Conservation (phyloP, 2,329 filamentous ascomycete species). For the Penicillium concentricum region DNA sequence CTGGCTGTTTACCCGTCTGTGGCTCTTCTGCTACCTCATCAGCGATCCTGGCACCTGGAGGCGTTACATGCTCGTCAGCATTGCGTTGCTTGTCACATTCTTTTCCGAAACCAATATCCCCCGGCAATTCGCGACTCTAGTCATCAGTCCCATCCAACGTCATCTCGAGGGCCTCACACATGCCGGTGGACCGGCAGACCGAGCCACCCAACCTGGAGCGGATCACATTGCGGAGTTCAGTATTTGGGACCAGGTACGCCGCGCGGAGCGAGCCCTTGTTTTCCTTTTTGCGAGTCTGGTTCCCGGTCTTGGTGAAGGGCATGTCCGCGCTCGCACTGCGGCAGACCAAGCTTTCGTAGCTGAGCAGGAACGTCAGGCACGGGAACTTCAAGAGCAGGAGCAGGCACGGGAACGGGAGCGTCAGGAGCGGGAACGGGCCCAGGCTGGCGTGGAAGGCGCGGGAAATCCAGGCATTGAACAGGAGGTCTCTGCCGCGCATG, state of each 20-base stretch:
- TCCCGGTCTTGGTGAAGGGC: constrained; percentile 61
- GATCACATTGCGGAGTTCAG: neutral
- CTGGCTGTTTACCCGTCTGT: constrained; percentile 60
- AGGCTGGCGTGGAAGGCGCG: neutral
- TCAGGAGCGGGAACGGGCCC: neutral
- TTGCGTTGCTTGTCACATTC: constrained; percentile 40
- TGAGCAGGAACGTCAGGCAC: neutral
- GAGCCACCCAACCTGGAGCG: constrained; percentile 1
- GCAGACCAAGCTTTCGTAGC: constrained; percentile 41
- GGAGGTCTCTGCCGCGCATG: neutral
- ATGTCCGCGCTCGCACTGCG: constrained; percentile 57
- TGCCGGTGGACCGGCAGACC: constrained; percentile 25
- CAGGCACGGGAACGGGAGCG: neutral
- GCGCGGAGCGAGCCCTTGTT: constrained; percentile 56
- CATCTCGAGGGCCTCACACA: constrained; percentile 47
- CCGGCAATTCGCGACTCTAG: constrained; percentile 28
- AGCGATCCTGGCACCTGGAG: constrained; percentile 50
- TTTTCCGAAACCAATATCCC: constrained; percentile 44
- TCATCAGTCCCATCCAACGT: constrained; percentile 42
- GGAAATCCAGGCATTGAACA: neutral
- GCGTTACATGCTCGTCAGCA: constrained; percentile 40
- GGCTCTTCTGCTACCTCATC: constrained; percentile 60
- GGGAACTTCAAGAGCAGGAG: constrained; percentile 7
- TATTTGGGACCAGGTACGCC: constrained; percentile 39
- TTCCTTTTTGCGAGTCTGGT: constrained; percentile 63